Conservation (phyloP, 306 rosid genomes). For the Sophora flavescens region DNA sequence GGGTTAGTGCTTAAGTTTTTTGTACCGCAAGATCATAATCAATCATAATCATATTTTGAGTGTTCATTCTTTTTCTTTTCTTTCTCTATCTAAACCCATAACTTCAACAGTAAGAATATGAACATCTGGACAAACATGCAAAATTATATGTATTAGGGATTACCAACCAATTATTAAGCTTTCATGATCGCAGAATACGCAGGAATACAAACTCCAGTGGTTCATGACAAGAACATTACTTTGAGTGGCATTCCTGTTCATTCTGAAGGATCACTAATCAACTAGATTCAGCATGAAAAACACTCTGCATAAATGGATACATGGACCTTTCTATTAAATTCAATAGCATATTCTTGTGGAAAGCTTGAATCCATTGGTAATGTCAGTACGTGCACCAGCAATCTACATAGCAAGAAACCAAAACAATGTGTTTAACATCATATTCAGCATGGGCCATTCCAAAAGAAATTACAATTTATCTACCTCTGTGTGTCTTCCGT, state of each 20-base stretch:
- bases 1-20: too few relatives aligned
- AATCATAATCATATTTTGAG: too few relatives aligned
- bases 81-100: too few relatives aligned
- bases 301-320: slow-evolving; percentile 69
- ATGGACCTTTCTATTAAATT: slow-evolving; percentile 69
- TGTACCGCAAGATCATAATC: too few relatives aligned
- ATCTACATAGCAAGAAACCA: slow-evolving; percentile 59
- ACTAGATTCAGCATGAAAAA: slow-evolving; percentile 27
- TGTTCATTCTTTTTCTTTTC: too few relatives aligned
- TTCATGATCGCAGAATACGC: slow-evolving; percentile 33
- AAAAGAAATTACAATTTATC: slow-evolving; percentile 34
- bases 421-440: slow-evolving; percentile 36
- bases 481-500: slow-evolving; percentile 71
- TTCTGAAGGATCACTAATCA: slow-evolving; percentile 8
- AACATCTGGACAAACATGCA: slow-evolving; percentile 22
- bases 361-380: slow-evolving; percentile 74
- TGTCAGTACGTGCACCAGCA: slow-evolving; percentile 72
- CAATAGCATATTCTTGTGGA: slow-evolving; percentile 72
- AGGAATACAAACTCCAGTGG: not conserved
- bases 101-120: too few relatives aligned
- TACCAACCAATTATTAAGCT: slow-evolving; percentile 21
- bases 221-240: slow-evolving; percentile 12
- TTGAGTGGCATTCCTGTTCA: slow-evolving; percentile 8
- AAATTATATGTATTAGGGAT: slow-evolving; percentile 12
- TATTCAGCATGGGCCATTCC: slow-evolving; percentile 31